Evolutionary conservation across 306 rosid species (phyloP).

Genomic region (Fragaria ananassa): DNA sequence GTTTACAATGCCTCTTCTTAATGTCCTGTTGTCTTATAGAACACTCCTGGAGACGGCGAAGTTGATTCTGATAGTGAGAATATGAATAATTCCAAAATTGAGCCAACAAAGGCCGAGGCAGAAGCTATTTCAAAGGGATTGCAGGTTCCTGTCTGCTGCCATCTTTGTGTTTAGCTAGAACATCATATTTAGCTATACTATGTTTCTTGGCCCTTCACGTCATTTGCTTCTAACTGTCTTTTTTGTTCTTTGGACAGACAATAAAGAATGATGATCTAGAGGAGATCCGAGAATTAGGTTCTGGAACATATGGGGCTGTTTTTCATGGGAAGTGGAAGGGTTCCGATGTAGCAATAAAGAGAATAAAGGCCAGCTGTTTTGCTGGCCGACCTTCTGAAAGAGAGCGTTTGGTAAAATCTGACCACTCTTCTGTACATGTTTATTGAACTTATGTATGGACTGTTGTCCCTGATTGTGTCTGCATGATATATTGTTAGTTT

Average conservation of each 20-base stretch:
- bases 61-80: conserved; percentile 65
- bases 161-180: neutral
- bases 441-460: neutral
- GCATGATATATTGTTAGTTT: neutral
- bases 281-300: conserved; percentile 94
- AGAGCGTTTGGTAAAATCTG: conserved; percentile 75
- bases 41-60: conserved; percentile 60
- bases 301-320: conserved; percentile 98
- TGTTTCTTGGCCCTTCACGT: conserved; percentile 12
- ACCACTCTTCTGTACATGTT: conserved; percentile 23
- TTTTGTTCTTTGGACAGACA: conserved; percentile 50
- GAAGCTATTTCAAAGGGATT: conserved; percentile 92
- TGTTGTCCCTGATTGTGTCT: neutral
- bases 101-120: conserved; percentile 93
- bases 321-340: conserved; percentile 99
- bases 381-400: conserved; percentile 96
- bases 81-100: conserved; percentile 60
- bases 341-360: conserved; percentile 94
- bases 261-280: conserved; percentile 91
- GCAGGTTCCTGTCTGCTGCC: conserved; percentile 57
- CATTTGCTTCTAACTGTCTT: conserved; percentile 21
- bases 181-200: conserved; percentile 13
- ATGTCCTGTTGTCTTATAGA: conserved; percentile 45
- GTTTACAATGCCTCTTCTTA: conserved; percentile 19
- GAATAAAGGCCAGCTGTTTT: conserved; percentile 97